A percentile compares a stretch with the other conserved stretches of the same genome.
phyloP scores from a whole-genome alignment of 2,329 filamentous ascomycete genomes.

The Neophaeococcomyces aloes region DNA sequence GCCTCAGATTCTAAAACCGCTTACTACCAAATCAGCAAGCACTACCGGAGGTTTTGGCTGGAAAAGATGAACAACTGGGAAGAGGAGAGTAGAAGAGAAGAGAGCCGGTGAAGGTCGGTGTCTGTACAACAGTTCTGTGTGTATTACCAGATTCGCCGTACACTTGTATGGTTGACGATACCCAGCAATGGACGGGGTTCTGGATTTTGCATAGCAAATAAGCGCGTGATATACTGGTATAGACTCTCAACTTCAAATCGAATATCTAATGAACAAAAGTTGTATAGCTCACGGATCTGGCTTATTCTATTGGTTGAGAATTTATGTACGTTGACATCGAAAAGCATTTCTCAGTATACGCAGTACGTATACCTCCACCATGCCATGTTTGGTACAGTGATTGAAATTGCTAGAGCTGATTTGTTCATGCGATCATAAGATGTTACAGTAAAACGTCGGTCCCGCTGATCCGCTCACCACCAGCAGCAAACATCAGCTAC shows the following conservation, averaged over 20 bases:
- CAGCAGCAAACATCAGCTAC: too few species aligned
- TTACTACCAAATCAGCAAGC: too few species aligned
- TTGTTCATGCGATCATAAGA: conserved; percentile 3
- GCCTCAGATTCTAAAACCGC: too few species aligned
- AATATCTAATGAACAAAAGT: conserved; percentile 9
- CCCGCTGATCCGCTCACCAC: background rate
- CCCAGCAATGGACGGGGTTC: conserved; percentile 3
- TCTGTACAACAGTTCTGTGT: conserved; percentile 6
- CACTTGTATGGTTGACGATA: conserved; percentile 9
- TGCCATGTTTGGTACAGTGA: background rate
- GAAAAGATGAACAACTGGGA: too few species aligned
- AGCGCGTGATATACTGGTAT: conserved; percentile 10
- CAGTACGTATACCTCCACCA: too few species aligned
- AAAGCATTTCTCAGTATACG: too few species aligned
- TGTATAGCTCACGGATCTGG: background rate
- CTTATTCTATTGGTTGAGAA: background rate
- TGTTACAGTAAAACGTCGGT: background rate
- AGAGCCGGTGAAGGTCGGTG: background rate
- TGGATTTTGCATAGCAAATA: conserved; percentile 8
- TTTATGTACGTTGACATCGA: background rate
- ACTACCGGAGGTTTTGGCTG: too few species aligned
- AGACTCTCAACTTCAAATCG: conserved; percentile 20
- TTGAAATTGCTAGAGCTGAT: background rate
- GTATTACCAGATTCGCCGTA: conserved; percentile 9
- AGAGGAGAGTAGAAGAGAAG: too few species aligned